phyloP scores from a whole-genome alignment of 192 early-diverging fungal species.

The Gryganskiella cystojenkinii region DNA sequence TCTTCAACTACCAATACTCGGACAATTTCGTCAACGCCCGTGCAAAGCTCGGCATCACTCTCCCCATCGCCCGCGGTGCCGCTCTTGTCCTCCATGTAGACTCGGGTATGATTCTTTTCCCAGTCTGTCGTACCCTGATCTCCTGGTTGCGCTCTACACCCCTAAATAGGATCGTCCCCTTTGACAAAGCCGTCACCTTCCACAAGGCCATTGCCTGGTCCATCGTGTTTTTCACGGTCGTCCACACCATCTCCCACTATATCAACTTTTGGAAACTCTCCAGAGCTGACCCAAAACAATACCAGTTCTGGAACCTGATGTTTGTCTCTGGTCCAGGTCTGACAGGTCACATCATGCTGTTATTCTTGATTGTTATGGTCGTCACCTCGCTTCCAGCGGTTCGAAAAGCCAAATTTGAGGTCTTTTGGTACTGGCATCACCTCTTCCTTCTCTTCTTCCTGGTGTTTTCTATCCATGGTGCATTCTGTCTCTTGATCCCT shows the following conservation, averaged over 20 bases:
- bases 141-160: conserved; percentile 64
- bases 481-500: conserved; percentile 61
- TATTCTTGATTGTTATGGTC: conserved; percentile 69
- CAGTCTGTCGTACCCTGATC: conserved; percentile 84
- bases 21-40: conserved; percentile 64
- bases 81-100: conserved; percentile 79
- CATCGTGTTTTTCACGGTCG: conserved; percentile 68
- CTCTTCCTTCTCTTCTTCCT: conserved; percentile 75
- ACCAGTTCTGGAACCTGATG: conserved; percentile 49
- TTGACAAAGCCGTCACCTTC: conserved; percentile 80
- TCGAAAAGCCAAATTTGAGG: conserved; percentile 72
- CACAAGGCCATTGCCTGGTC: conserved; percentile 80
- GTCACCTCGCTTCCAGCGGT: conserved; percentile 64
- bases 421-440: conserved; percentile 86
- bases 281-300: conserved; percentile 17
- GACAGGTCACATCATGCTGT: conserved; percentile 78
- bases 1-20: conserved; percentile 70
- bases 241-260: conserved; percentile 73
- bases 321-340: conserved; percentile 62
- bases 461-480: conserved; percentile 76
- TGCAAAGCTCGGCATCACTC: conserved; percentile 60
- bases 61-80: conserved; percentile 67
- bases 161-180: conserved; percentile 68
- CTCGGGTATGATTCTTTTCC: conserved; percentile 78
- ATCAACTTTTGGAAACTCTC: conserved; percentile 62